These are phyloP conservation scores for Harrya chromipes DNA, from an alignment of 768 basidiomycete species.

Conservation along the genomic window DNA sequence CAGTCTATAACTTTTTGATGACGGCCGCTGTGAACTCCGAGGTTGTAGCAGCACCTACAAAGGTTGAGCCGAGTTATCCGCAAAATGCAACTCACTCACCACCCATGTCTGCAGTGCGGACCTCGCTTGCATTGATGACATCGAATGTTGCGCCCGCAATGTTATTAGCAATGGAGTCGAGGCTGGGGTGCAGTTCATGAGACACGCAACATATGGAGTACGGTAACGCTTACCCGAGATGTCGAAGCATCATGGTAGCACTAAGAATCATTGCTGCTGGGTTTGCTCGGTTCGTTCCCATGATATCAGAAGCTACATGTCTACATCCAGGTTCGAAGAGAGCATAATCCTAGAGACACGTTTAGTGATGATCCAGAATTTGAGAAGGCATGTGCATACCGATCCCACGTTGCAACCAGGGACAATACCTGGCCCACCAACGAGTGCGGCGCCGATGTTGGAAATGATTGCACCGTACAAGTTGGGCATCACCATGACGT, in stretches of 20 bases:
- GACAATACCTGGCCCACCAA: conserved; percentile 97
- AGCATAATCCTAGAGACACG: conserved; percentile 73
- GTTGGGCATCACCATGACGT: conserved; percentile 99
- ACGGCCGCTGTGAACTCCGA: conserved; percentile 94
- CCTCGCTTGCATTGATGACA: conserved; percentile 83
- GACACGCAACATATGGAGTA: conserved; percentile 12
- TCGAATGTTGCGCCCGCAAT: conserved; percentile 92
- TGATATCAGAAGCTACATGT: conserved; percentile 92
- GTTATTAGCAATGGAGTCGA: conserved; percentile 89
- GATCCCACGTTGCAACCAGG: conserved; percentile 98
- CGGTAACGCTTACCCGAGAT: conserved; percentile 69
- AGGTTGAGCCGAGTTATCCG: conserved; percentile 7
- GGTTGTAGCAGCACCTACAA: conserved; percentile 78
- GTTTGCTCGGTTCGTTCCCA: conserved; percentile 95
- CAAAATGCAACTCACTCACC: conserved; percentile 48
- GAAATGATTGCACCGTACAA: conserved; percentile 96
- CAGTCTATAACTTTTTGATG: conserved; percentile 67
- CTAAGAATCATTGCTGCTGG: conserved; percentile 97
- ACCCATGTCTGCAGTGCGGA: conserved; percentile 93
- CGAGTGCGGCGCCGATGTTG: conserved; percentile 97
- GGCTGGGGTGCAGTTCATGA: conserved; percentile 41
- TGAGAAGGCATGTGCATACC: conserved; percentile 39
- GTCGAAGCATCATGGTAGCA: conserved; percentile 96
- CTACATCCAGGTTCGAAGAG: conserved; percentile 99
- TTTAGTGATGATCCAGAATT: not conserved